Percentiles rank a stretch among this genome's conserved stretches.
Evolutionary conservation across 768 basidiomycete species (phyloP).

Genomic region (Hirschioporus abietinus): DNA sequence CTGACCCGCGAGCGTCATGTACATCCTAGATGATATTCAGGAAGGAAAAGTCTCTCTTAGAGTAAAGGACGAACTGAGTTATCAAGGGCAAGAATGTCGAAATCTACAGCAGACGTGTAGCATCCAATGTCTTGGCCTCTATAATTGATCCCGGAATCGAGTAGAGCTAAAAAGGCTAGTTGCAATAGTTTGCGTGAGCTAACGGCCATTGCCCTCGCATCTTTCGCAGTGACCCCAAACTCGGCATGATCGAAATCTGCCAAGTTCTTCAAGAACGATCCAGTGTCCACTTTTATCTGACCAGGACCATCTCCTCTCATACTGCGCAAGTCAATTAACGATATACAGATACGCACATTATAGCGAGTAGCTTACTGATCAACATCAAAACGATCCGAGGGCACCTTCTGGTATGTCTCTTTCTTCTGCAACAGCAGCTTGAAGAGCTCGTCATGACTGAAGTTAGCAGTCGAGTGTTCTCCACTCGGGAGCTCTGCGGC

Average conservation of each 20-base stretch:
- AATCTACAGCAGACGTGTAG: not conserved
- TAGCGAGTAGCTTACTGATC: conserved; percentile 21
- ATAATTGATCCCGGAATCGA: not conserved
- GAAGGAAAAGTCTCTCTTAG: not conserved
- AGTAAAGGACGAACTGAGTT: not conserved
- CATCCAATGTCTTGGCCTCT: not conserved
- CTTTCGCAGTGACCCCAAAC: conserved; percentile 23
- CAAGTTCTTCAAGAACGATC: conserved; percentile 34
- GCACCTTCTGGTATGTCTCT: conserved; percentile 29
- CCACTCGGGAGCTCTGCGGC: conserved; percentile 36
- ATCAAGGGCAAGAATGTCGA: not conserved
- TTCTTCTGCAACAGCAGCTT: conserved; percentile 29
- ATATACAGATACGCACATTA: not conserved
- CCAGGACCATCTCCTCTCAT: conserved; percentile 24
- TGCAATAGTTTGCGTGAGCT: not conserved
- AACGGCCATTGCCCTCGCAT: not conserved
- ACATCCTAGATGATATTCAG: conserved; percentile 24
- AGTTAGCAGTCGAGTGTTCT: conserved; percentile 20
- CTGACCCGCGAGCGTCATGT: conserved; percentile 27
- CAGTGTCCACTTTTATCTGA: conserved; percentile 25
- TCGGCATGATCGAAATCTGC: conserved; percentile 33
- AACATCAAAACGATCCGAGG: conserved; percentile 28
- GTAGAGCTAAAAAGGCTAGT: not conserved
- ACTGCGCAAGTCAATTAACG: conserved; percentile 11
- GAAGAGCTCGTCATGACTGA: conserved; percentile 31